Conservation (phyloP, 306 rosid genomes). For the Cajanus cajan region DNA sequence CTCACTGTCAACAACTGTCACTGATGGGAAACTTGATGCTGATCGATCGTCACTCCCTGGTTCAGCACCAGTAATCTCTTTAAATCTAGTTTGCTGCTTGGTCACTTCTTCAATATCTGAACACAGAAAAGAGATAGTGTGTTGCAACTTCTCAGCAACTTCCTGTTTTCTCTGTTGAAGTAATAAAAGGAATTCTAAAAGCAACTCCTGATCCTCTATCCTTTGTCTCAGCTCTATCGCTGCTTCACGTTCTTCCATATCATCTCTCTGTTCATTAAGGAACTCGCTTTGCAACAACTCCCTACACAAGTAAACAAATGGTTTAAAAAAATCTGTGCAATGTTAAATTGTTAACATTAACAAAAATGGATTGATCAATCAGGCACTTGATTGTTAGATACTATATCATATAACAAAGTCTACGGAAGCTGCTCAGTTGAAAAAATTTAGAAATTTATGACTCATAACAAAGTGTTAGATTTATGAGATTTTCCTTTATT, state of each 20-base stretch:
- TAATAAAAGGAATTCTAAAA: slow-evolving; percentile 80
- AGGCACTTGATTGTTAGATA: neutral
- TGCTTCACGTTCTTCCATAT: slow-evolving; percentile 84
- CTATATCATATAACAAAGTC: slow-evolving; percentile 8
- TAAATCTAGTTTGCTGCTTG: slow-evolving; percentile 62
- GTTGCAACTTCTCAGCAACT: slow-evolving; percentile 74
- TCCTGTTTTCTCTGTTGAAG: slow-evolving; percentile 81
- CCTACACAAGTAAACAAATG: slow-evolving; percentile 45
- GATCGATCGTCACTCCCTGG: slow-evolving; percentile 48
- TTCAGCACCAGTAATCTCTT: slow-evolving; percentile 55
- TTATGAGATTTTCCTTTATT: too few relatives aligned
- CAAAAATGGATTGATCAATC: neutral
- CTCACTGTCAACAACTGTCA: slow-evolving; percentile 49
- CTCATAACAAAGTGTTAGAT: too few relatives aligned
- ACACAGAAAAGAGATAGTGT: slow-evolving; percentile 76
- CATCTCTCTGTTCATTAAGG: slow-evolving; percentile 79
- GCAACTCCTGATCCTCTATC: slow-evolving; percentile 81
- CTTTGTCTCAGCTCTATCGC: slow-evolving; percentile 76
- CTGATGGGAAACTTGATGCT: slow-evolving; percentile 60
- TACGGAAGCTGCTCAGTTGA: slow-evolving; percentile 2
- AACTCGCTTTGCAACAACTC: slow-evolving; percentile 82
- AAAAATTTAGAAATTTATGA: neutral
- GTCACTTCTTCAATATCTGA: slow-evolving; percentile 82
- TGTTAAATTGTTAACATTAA: neutral
- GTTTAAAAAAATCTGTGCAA: slow-evolving; percentile 1